A percentile compares a stretch with the other conserved stretches of the same genome.
These are phyloP conservation scores for Colletotrichum tofieldiae DNA, from an alignment of 2,329 filamentous ascomycete genomes.

Conservation along the genomic window DNA sequence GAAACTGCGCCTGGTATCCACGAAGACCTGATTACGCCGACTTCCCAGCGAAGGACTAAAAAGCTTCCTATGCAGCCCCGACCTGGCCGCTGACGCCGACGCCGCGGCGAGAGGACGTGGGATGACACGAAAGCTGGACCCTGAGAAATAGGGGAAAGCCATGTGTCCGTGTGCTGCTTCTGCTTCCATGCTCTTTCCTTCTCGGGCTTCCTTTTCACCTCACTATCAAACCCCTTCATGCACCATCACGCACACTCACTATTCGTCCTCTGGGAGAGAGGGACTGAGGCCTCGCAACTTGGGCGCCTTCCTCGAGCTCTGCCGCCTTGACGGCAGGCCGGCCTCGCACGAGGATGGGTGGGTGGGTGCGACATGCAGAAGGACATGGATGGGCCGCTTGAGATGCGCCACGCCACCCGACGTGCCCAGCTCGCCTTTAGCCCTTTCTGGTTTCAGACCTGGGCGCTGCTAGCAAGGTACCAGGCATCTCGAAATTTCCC, in stretches of 20 bases:
- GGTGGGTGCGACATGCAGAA: conserved; percentile 38
- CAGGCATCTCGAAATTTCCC: neutral
- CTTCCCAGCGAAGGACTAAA: conserved; percentile 10
- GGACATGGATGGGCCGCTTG: conserved; percentile 37
- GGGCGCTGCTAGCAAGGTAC: conserved; percentile 31
- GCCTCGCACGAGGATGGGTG: conserved; percentile 27
- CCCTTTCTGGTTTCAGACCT: conserved; percentile 40
- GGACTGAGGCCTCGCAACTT: conserved; percentile 20
- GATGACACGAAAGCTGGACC: conserved; percentile 36
- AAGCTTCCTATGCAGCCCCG: conserved; percentile 6
- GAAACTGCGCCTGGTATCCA: conserved; percentile 11
- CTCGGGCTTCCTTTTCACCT: conserved; percentile 2
- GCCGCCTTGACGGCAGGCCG: conserved; percentile 21
- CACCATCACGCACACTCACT: conserved; percentile 8
- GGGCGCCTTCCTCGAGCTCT: conserved; percentile 24
- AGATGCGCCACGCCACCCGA: conserved; percentile 35
- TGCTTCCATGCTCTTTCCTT: conserved; percentile 4
- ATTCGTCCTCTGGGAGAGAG: neutral
- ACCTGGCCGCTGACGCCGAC: conserved; percentile 1
- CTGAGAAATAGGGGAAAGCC: conserved; percentile 25
- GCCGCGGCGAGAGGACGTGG: conserved; percentile 14
- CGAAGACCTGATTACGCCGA: conserved; percentile 10
- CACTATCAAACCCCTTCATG: conserved; percentile 6
- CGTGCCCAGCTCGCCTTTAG: conserved; percentile 30
- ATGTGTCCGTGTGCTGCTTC: conserved; percentile 28